Evolutionary conservation across 1,284 basidiomycete genomes (phyloP).

Genomic region (Ceratobasidium sp.): DNA sequence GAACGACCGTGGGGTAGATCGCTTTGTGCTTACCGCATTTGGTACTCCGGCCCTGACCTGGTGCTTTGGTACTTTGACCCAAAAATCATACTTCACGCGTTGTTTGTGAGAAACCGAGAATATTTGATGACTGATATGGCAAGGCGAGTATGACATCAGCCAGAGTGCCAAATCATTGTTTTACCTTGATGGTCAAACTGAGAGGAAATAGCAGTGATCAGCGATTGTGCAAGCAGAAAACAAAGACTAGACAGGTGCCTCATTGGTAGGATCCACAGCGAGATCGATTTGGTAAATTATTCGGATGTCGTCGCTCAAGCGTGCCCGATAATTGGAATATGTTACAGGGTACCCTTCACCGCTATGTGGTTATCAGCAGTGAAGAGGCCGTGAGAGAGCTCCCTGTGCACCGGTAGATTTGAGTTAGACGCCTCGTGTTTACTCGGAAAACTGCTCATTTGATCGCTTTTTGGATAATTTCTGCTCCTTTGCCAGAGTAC

Average conservation of each 20-base stretch:
- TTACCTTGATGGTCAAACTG: slow-evolving; percentile 31
- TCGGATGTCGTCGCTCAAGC: slow-evolving; percentile 24
- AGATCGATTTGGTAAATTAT: slow-evolving; percentile 38
- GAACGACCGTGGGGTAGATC: no score
- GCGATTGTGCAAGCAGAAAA: not conserved
- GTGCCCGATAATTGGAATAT: slow-evolving; percentile 28
- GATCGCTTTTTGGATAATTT: not conserved
- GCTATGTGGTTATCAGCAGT: slow-evolving; percentile 14
- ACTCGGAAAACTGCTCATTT: not conserved
- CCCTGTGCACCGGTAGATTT: not conserved
- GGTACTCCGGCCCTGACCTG: slow-evolving; percentile 16
- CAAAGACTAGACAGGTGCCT: not conserved
- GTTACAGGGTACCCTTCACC: slow-evolving; percentile 3
- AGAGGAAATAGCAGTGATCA: not conserved
- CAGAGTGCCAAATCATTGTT: not conserved
- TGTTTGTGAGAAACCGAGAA: slow-evolving; percentile 9
- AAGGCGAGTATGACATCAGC: not conserved
- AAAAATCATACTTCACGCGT: slow-evolving; percentile 32
- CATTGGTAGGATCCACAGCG: not conserved
- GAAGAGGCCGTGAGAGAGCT: slow-evolving; percentile 24
- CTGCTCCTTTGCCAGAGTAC: not conserved
- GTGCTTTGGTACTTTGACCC: slow-evolving; percentile 33
- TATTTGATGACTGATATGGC: slow-evolving; percentile 16
- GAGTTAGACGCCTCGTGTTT: no score
- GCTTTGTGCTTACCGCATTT: not conserved